Conservation (phyloP, 805 yeast species). For the Candida michaelii region DNA sequence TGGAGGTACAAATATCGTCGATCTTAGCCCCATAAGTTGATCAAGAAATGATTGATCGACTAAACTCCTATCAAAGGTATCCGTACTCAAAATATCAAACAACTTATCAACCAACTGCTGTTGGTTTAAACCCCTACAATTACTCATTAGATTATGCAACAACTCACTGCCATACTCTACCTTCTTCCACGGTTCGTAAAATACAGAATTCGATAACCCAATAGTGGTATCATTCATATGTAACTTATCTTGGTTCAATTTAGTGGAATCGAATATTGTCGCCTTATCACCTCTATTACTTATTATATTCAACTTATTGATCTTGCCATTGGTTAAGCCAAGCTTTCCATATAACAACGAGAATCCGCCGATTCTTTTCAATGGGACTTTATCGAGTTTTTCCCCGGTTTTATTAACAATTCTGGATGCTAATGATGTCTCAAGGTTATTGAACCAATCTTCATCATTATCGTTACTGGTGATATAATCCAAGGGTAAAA, state of each 20-base stretch:
- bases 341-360: conserved; percentile 57
- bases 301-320: conserved; percentile 43
- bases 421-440: conserved; percentile 13
- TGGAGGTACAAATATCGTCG: conserved; percentile 75
- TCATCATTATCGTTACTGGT: conserved; percentile 32
- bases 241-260: conserved; percentile 20
- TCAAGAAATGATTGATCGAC: conserved; percentile 16
- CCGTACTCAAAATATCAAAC: conserved; percentile 52
- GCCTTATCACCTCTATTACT: conserved; percentile 51
- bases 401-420: background rate
- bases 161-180: conserved; percentile 48
- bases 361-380: conserved; percentile 58
- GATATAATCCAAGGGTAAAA: conserved; percentile 48
- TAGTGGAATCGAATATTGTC: conserved; percentile 26
- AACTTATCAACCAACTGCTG: conserved; percentile 48
- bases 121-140: conserved; percentile 7
- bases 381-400: conserved; percentile 13
- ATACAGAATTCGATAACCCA: conserved; percentile 70
- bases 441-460: conserved; percentile 46
- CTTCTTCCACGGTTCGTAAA: conserved; percentile 73
- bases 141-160: conserved; percentile 22
- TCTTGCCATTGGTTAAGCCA: conserved; percentile 22
- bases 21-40: conserved; percentile 43
- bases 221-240: conserved; percentile 30
- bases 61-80: conserved; percentile 31